Percentiles rank a stretch among this genome's conserved stretches.
These are phyloP conservation scores for Polyporus arcularius DNA, from an alignment of 768 basidiomycete genomes.

Conservation along the genomic window DNA sequence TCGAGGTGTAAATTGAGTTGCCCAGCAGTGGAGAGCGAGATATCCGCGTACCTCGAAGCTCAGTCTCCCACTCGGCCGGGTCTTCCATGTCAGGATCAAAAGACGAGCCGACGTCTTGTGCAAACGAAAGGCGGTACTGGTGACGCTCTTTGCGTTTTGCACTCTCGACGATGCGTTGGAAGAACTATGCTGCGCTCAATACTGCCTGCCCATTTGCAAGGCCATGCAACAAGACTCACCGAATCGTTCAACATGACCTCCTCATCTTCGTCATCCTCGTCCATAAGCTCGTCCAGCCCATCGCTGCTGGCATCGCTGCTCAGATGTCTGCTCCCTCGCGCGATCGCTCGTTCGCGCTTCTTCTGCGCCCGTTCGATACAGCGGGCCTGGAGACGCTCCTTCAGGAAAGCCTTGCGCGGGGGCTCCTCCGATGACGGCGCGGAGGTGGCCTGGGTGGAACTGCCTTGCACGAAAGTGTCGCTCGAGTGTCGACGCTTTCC, in stretches of 20 bases:
- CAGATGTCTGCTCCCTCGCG: constrained; percentile 30
- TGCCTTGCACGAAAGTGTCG: neutral
- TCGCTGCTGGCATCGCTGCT: constrained; percentile 51
- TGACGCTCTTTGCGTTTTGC: constrained; percentile 50
- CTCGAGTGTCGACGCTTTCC: neutral
- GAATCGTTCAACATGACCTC: constrained; percentile 65
- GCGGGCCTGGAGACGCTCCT: constrained; percentile 60
- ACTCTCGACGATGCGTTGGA: constrained; percentile 63
- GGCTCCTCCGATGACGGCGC: constrained; percentile 34
- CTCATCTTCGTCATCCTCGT: constrained; percentile 56
- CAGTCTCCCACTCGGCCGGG: constrained; percentile 57
- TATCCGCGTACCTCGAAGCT: constrained; percentile 43
- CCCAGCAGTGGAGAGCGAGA: too few relatives aligned
- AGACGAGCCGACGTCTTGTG: constrained; percentile 71
- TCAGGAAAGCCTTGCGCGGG: constrained; percentile 54
- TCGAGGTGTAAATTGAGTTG: too few relatives aligned
- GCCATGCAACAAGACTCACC: constrained; percentile 34
- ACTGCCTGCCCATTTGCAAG: too few relatives aligned
- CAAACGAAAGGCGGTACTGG: constrained; percentile 63
- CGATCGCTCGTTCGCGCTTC: constrained; percentile 51
- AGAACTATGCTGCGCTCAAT: constrained; percentile 46
- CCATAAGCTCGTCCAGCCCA: constrained; percentile 51
- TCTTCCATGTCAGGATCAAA: constrained; percentile 77
- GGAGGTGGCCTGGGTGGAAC: neutral
- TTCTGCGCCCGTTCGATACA: constrained; percentile 63